phyloP scores from a whole-genome alignment of 78 protist genomes.

The Andalucia godoyi region DNA sequence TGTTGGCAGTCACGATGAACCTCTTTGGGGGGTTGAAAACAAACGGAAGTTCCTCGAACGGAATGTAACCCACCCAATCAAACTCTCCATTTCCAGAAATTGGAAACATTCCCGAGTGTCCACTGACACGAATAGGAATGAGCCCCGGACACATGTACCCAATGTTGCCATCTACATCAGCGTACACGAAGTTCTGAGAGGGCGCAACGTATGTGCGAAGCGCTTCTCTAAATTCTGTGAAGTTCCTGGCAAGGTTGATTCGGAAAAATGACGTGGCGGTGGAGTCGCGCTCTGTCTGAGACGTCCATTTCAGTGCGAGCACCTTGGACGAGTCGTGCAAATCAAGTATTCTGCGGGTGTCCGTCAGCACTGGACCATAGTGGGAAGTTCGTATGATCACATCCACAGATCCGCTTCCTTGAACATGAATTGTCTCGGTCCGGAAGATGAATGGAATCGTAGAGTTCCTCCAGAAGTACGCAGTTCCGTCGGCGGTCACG shows the following conservation, averaged over 20 bases:
- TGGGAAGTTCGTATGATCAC: neutral
- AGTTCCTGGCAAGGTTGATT: neutral
- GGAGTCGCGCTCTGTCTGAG: neutral
- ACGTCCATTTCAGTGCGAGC: neutral
- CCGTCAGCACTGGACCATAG: neutral
- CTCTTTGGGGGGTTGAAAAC: neutral
- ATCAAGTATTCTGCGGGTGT: too few species aligned
- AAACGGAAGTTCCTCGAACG: neutral
- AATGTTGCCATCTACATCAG: neutral
- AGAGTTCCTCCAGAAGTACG: neutral
- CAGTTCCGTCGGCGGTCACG: neutral
- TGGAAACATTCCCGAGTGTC: conserved; percentile 1
- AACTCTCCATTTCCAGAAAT: neutral
- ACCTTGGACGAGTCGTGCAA: neutral
- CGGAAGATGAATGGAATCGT: neutral
- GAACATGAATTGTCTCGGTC: neutral
- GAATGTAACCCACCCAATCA: neutral
- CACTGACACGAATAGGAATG: neutral
- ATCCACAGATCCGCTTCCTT: neutral
- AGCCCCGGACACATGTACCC: neutral
- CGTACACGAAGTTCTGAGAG: neutral
- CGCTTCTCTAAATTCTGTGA: neutral
- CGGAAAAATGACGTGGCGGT: neutral
- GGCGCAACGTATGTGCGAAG: neutral
- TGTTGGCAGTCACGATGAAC: neutral